Percentiles rank a stretch among this genome's conserved stretches.
These are phyloP conservation scores for Backusella mclennaniae DNA, from an alignment of 192 early-diverging fungal genomes.

Conservation along the genomic window DNA sequence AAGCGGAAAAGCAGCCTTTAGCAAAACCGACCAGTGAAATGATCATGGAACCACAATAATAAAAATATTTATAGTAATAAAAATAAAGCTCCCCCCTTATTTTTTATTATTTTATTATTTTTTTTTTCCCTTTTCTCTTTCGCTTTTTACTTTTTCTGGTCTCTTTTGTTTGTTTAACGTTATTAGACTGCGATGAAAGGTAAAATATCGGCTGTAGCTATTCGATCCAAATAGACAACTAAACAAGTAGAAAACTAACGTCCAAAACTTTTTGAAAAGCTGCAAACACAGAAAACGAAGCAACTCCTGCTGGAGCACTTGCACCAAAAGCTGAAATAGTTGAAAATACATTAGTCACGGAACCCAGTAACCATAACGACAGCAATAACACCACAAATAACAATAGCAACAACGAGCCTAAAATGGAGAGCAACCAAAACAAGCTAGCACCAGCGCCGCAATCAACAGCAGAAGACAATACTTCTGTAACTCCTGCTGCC, in stretches of 20 bases:
- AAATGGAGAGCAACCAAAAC: not conserved
- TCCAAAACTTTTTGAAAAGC: not conserved
- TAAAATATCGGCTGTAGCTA: not conserved
- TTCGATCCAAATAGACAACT: not conserved
- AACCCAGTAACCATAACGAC: not conserved
- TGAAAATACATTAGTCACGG: not conserved
- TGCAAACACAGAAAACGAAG: conserved; percentile 2
- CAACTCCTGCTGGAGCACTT: conserved; percentile 4
- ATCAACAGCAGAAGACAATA: not conserved
- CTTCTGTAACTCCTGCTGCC: not conserved
- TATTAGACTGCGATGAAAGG: not conserved
- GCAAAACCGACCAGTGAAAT: not conserved
- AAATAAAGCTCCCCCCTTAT: not conserved
- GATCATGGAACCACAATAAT: not conserved
- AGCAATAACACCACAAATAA: not conserved
- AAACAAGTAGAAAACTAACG: not conserved
- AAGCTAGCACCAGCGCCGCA: not conserved
- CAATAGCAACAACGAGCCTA: not conserved
- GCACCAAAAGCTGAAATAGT: conserved; percentile 1
- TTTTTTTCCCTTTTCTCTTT: not conserved
- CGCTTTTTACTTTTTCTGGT: not conserved
- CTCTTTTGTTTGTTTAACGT: not conserved
- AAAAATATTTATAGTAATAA: not conserved
- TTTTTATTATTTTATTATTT: not conserved
- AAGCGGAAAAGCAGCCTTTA: conserved; percentile 1